A percentile compares a stretch with the other conserved stretches of the same genome.
Conservation (phyloP, 78 protist species). For the Blattamonas nauphoetae region DNA sequence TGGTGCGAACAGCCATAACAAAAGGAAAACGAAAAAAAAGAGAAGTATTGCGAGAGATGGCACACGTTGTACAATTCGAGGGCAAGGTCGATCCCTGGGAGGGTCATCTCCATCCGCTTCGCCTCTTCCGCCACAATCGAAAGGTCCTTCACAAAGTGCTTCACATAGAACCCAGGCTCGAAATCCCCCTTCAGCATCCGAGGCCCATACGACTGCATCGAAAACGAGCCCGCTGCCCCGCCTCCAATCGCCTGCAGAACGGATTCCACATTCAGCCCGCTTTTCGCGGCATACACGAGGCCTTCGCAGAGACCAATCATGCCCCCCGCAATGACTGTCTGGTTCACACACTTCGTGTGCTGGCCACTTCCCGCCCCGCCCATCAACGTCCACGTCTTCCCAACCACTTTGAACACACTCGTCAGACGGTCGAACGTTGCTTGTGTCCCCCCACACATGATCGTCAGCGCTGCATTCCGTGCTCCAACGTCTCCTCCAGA, state of each 20-base stretch:
- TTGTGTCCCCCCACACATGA: conserved; percentile 44
- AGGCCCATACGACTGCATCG: conserved; percentile 31
- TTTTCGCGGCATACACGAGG: conserved; percentile 40
- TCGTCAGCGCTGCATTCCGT: conserved; percentile 28
- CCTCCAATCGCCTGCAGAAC: conserved; percentile 29
- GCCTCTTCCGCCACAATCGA: conserved; percentile 47
- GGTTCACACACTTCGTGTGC: conserved; percentile 55
- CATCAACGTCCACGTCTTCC: neutral
- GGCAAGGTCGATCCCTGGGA: conserved; percentile 55
- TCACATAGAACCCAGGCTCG: conserved; percentile 58
- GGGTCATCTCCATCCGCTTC: conserved; percentile 18
- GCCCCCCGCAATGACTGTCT: conserved; percentile 11
- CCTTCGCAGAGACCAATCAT: conserved; percentile 48
- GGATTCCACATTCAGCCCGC: conserved; percentile 42
- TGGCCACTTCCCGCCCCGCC: conserved; percentile 61
- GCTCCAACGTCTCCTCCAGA: conserved; percentile 65
- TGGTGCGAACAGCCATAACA: no score
- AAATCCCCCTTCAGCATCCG: conserved; percentile 44
- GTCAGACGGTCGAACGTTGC: neutral
- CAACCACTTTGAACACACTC: conserved; percentile 37
- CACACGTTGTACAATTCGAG: conserved; percentile 24
- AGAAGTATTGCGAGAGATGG: no score
- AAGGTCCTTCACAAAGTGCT: conserved; percentile 70
- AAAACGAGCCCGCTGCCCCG: conserved; percentile 58
- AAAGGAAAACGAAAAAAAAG: no score